phyloP scores from a whole-genome alignment of 225 moss, liverwort and hornwort species.

The Physcomitrium patens region DNA sequence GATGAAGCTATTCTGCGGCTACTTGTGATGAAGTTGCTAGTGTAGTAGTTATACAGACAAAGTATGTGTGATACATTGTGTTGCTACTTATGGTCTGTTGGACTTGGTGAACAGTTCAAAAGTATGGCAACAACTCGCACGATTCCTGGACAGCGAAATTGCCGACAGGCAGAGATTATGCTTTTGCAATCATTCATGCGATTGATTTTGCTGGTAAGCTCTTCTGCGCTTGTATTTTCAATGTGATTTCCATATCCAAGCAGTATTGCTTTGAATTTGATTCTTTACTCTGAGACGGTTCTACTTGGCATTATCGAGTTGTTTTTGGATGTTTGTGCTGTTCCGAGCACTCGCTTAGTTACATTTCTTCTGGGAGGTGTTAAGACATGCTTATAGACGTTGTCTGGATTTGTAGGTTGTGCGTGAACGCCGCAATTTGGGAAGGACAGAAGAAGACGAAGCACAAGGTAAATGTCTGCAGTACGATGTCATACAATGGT shows the following conservation, averaged over 20 bases:
- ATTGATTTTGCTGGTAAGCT: slow-evolving; percentile 75
- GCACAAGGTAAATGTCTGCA: slow-evolving; percentile 70
- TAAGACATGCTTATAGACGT: not conserved
- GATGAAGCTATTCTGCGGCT: not conserved
- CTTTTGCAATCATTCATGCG: slow-evolving; percentile 88
- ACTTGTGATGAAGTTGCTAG: not conserved
- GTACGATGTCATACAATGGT: slow-evolving; percentile 97
- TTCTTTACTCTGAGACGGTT: not conserved
- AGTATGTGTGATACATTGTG: not conserved
- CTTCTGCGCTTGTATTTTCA: not conserved
- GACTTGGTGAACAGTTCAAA: slow-evolving; percentile 48
- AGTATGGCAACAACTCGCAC: slow-evolving; percentile 46
- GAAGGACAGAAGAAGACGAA: slow-evolving; percentile 57
- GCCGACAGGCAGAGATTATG: slow-evolving; percentile 40
- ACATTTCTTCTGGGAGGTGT: not conserved
- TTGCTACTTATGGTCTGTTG: slow-evolving; percentile 23
- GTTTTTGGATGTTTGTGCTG: no score
- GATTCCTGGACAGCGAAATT: slow-evolving; percentile 1
- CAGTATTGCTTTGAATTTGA: not conserved
- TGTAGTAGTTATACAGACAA: not conserved
- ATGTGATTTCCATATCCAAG: not conserved
- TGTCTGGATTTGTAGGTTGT: slow-evolving; percentile 57
- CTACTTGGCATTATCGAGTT: not conserved
- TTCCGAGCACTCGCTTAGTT: not conserved
- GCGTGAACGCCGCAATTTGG: slow-evolving; percentile 92